Base-by-base conservation (phyloP, 441 rosid species). In the Arabidopsis hybrid region DNA sequence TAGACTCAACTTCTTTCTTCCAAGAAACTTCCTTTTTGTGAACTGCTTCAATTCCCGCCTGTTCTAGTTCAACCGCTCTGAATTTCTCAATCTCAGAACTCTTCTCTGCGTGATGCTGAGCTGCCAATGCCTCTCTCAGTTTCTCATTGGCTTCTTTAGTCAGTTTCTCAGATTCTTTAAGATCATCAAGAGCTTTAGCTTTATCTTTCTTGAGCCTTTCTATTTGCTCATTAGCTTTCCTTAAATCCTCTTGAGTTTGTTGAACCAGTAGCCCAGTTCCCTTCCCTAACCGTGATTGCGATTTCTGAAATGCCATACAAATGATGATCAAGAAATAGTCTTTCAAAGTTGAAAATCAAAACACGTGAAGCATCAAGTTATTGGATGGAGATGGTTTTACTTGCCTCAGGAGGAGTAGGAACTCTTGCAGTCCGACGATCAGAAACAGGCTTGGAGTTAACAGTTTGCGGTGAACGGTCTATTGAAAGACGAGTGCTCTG, bases 61-160 rank as follows among this genome's bases (percentile, higher is more conserved):
- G 96, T 67, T 94, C 97, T 86, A 87, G 58, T 76, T 93, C 97
- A 77, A 91, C 82, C 34, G 88, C 90, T 32, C 95, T 85, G 72
- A 91, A 90, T 76, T 88, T 94, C 81, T 94, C 95, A 39, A 91
- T 86, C 86, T 91, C 96, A 2, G 92, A 86, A 77, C 82, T 69
- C 83, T 91, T 95, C 85, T 89, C 95, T 0, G 93, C 96, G 64
- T 85, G 87, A 81, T 86, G 90, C 82, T 88, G 96, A 49, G 97
- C 92, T 79, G 83, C 85, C 84, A 90, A 56, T 51, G 97, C 95
- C 82, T 91, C 96, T 72, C 78, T 84, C 21, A 91, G 92, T 80
- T 88, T 94, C 80, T 86, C 93, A 75, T 81, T 90, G 38, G 90
- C 91, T 79, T 84, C 93, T 61, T 89, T 92, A 35, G 91, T 85